Base-by-base conservation (phyloP, 139 green algal species). In the Tetraselmis striata region DNA sequence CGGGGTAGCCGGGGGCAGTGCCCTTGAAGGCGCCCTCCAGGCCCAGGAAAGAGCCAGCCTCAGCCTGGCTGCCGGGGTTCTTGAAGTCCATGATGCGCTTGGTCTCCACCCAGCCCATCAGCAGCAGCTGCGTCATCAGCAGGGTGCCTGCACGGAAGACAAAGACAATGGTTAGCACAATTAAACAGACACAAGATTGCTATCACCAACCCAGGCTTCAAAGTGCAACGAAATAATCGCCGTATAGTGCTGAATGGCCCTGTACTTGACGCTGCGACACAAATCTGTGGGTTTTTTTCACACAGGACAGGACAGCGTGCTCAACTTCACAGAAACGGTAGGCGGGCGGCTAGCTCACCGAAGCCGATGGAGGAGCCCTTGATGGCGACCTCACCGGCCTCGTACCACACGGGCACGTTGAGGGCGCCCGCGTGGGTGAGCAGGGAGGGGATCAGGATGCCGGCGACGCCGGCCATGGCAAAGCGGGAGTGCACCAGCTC, bases 401-500 rank as follows among this genome's bases (percentile, higher is more conserved):
- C 90, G 76, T 92, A 95, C 93, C 93, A 98, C 77, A 93, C 87
- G 18, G 95, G 95, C 32, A 97, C 83, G 76, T 92, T 91, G 29
- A 95, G 81, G 75, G 92, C 77, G 74, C 93, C 93, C 2, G 76
- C 67, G 85, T 96, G 95, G 83, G 91, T 95, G 27, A 94, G 83
- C 22, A 95, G 89, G 76, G 59, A 86, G 31, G 94, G 92, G 85
- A 97, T 89, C 22, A 97, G 31, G 83, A 97, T 97, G 77, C 95
- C 95, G 58, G 94, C 94, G 25, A 95, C 94, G 75, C 83, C 95
- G 26, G 90, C 82, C 95, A 98, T 98, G 76, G 95, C 95, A 79
- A 89, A 95, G 82, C 95, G 92, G 81, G 85, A 82, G 89, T 98
- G 93, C 31, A 97, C 82, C 77, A 98, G 87, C 92, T 98, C 95